Evolutionary conservation across 306 rosid species (phyloP).

Genomic region (Lathyrus oleraceus): DNA sequence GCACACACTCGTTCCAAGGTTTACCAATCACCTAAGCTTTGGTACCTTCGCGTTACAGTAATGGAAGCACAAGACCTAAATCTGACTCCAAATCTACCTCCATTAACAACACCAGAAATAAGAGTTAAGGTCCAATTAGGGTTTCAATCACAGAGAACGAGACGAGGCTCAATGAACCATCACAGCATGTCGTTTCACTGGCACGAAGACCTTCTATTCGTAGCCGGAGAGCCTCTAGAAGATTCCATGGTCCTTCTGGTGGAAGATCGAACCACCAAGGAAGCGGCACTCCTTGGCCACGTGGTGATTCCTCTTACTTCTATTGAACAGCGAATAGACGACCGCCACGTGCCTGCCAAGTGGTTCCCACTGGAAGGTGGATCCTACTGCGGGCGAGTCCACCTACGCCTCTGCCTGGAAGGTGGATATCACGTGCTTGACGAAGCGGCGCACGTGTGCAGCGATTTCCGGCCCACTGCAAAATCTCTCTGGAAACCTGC

Average conservation of each 20-base stretch:
- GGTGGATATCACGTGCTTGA: slow-evolving; percentile 99
- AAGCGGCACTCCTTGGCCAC: slow-evolving; percentile 62
- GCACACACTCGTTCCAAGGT: slow-evolving; percentile 54
- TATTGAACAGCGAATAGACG: slow-evolving; percentile 82
- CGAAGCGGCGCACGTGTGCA: slow-evolving; percentile 97
- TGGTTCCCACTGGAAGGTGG: slow-evolving; percentile 64
- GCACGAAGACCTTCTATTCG: slow-evolving; percentile 86
- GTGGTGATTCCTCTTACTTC: slow-evolving; percentile 56
- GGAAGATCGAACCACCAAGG: slow-evolving; percentile 79
- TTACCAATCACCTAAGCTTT: slow-evolving; percentile 53
- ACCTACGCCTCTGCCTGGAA: slow-evolving; percentile 76
- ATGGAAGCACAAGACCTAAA: slow-evolving; percentile 52
- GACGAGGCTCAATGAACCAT: slow-evolving; percentile 84
- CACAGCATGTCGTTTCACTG: slow-evolving; percentile 76
- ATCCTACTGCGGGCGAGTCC: slow-evolving; percentile 74
- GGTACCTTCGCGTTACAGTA: slow-evolving; percentile 46
- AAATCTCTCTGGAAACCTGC: slow-evolving; percentile 91
- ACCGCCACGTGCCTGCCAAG: slow-evolving; percentile 81
- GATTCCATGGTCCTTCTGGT: slow-evolving; percentile 64
- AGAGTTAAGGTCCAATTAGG: slow-evolving; percentile 71
- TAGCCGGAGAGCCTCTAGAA: slow-evolving; percentile 90
- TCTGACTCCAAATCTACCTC: slow-evolving; percentile 77
- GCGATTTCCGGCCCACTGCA: slow-evolving; percentile 92
- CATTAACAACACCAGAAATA: slow-evolving; percentile 82
- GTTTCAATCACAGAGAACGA: slow-evolving; percentile 65